Conservation (phyloP, 1,139 yeast species). For the Williopsis jadinii region DNA sequence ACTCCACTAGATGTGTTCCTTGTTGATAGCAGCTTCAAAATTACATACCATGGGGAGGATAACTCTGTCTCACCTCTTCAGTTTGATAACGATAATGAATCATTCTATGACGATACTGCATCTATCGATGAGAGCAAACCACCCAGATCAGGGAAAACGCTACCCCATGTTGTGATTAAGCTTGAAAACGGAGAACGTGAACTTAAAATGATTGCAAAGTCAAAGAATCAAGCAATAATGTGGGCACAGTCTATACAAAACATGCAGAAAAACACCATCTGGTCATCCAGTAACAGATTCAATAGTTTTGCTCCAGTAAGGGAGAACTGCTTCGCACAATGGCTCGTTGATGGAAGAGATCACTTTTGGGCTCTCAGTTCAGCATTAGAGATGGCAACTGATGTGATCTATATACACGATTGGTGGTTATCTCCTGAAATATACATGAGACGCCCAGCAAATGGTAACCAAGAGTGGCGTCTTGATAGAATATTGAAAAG, state of each 20-base stretch:
- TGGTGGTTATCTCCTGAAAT: slow-evolving; percentile 99
- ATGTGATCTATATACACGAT: slow-evolving; percentile 90
- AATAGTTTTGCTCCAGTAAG: slow-evolving; percentile 91
- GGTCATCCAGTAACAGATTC: slow-evolving; percentile 74
- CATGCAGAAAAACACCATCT: slow-evolving; percentile 61
- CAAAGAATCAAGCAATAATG: slow-evolving; percentile 58
- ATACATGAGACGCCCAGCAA: slow-evolving; percentile 87
- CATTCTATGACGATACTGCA: slow-evolving; percentile 24
- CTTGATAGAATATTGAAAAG: slow-evolving; percentile 81
- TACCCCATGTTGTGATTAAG: slow-evolving; percentile 49
- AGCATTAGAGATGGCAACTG: slow-evolving; percentile 90
- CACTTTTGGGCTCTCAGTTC: slow-evolving; percentile 94
- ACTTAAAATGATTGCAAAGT: slow-evolving; percentile 64
- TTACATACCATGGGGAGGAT: slow-evolving; percentile 42
- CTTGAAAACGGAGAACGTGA: slow-evolving; percentile 76
- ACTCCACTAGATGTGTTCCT: slow-evolving; percentile 87
- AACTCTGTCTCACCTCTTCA: slow-evolving; percentile 11
- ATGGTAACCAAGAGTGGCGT: slow-evolving; percentile 93
- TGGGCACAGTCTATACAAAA: slow-evolving; percentile 74
- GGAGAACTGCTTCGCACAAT: slow-evolving; percentile 79
- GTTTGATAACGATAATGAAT: slow-evolving; percentile 35
- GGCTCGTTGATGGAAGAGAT: slow-evolving; percentile 97
- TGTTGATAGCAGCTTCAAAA: slow-evolving; percentile 64
- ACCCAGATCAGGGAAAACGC: slow-evolving; percentile 21
- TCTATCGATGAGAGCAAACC: slow-evolving; percentile 15